These are phyloP conservation scores for Yarrowia sp. DNA, from an alignment of 805 yeast species.

Conservation along the genomic window DNA sequence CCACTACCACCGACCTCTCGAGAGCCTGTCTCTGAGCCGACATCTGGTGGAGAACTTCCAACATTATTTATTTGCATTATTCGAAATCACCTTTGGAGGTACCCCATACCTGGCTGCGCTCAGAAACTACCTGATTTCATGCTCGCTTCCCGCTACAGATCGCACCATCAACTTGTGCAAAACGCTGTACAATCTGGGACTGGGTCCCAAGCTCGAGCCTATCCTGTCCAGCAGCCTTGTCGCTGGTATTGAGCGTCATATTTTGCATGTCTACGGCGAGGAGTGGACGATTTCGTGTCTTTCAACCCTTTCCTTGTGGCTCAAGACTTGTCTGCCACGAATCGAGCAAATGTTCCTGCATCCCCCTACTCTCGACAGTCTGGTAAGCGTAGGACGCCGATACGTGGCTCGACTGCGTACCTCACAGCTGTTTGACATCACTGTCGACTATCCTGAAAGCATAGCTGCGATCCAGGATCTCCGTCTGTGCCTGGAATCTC, in stretches of 20 bases:
- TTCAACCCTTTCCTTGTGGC: not conserved
- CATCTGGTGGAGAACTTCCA: constrained; percentile 20
- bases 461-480: constrained; percentile 57
- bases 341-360: constrained; percentile 19
- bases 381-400: not conserved
- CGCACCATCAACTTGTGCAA: constrained; percentile 17
- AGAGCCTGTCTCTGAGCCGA: not conserved
- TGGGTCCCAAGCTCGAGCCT: not conserved
- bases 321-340: not conserved
- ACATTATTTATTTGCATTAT: constrained; percentile 24
- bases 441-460: constrained; percentile 53
- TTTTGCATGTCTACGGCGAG: not conserved
- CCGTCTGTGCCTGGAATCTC: constrained; percentile 49
- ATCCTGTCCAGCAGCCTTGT: not conserved
- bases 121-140: not conserved
- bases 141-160: constrained; percentile 5
- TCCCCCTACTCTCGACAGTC: constrained; percentile 5
- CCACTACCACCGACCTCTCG: constrained; percentile 15
- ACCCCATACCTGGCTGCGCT: not conserved
- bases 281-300: constrained; percentile 17
- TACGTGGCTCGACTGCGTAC: constrained; percentile 44
- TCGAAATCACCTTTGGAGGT: constrained; percentile 4
- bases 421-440: constrained; percentile 58
- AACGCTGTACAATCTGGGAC: constrained; percentile 3
- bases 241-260: not conserved